These are phyloP conservation scores for Penicillium palitans DNA, from an alignment of 2,329 filamentous ascomycete species.

Conservation along the genomic window DNA sequence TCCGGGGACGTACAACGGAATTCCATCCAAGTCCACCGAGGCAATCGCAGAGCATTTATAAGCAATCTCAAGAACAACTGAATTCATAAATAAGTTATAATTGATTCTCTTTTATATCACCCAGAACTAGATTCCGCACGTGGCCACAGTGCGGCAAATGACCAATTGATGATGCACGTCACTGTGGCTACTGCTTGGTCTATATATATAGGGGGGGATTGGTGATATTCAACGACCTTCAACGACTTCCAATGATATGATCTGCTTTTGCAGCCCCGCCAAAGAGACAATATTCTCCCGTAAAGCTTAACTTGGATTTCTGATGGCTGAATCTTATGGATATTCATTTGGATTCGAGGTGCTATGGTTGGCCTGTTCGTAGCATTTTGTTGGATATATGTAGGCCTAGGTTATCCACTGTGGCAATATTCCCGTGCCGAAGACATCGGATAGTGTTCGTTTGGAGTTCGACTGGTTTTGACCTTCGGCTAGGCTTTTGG, in stretches of 20 bases:
- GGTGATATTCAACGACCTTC: not conserved
- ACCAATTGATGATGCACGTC: slow-evolving; percentile 8
- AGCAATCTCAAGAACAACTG: too few relatives aligned
- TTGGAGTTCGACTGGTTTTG: not conserved
- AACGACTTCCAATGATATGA: not conserved
- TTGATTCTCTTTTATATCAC: not conserved
- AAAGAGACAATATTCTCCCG: not conserved
- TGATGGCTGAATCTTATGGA: not conserved
- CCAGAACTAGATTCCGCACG: not conserved
- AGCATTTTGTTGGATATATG: not conserved
- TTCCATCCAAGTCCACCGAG: not conserved
- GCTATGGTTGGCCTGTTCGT: not conserved
- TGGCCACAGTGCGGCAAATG: slow-evolving; percentile 2
- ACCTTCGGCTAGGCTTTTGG: not conserved
- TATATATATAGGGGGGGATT: not conserved
- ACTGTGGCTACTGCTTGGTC: not conserved
- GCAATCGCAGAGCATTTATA: too few relatives aligned
- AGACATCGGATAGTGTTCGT: not conserved
- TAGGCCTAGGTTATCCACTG: not conserved
- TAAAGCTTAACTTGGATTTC: not conserved
- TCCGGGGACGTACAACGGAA: not conserved
- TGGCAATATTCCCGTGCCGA: not conserved
- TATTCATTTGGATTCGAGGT: not conserved
- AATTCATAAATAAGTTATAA: not conserved
- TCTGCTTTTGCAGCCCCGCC: not conserved